Evolutionary conservation across 2,329 filamentous ascomycete species (phyloP), one percentile per base, ranked within the genome.

Genomic region (Hypoxylon sp.): DNA sequence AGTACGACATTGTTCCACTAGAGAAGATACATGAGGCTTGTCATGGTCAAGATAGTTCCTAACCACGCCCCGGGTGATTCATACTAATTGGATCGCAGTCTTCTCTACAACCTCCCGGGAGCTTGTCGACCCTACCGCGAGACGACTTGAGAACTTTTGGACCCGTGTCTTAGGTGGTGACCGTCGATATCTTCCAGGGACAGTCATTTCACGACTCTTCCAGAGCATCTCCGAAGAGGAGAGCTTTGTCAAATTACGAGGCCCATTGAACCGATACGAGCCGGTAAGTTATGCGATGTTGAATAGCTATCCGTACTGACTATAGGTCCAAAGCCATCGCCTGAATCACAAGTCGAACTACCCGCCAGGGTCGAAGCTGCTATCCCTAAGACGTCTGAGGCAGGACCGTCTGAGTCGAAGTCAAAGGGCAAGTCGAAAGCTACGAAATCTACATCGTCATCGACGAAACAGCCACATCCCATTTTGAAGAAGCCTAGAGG

Each of bases 141-240:
- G 83, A 61, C 85, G 87, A 17, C 76, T 89, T 19, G 87, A 89
- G 71, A 86, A 88, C 70, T 88, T 88, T 68, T 89, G 87, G 87
- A 89, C 86, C 83, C 86, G 88, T 70, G 85, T 89, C 56, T 86
- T 85, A 81, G 86, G 86, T 32, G 89, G 87, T 68, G 78, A 87
- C 65, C 79, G 83, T 26, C 80, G 83, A 32, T 73, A 80, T 55
- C 78, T 88, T 49, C 83, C 84, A 48, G 87, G 84, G 39, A 78
- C 77, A 32, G 80, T 81, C 11, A 78, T 89, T 47, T 86, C 87
- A 59, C 81, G 75, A 63, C 75, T 88, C 4, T 89, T 85, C 68
- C 79, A 84, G 70, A 79, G 86, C 30, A 87, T 89, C 47, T 87
- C 87, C 0, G 79, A 81, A 47, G 86, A 86, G 7, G 80, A 84